These are phyloP conservation scores for Stephanodiscus minutulus DNA, from an alignment of 108 stramenopile species.

Conservation along the genomic window DNA sequence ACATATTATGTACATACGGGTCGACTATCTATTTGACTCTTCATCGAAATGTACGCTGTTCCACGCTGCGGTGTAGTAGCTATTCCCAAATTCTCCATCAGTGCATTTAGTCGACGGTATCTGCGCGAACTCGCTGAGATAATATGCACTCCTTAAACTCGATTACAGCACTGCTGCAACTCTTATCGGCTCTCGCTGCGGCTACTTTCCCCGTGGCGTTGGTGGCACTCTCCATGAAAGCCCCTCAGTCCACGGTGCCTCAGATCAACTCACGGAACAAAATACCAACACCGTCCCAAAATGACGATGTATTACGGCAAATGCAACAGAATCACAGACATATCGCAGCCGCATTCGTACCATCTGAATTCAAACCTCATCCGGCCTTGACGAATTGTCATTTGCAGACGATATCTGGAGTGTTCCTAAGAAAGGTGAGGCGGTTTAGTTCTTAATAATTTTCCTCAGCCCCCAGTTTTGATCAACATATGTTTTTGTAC, in stretches of 20 bases:
- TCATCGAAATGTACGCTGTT: no score
- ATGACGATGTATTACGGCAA: background rate
- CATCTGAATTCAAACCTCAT: constrained; percentile 45
- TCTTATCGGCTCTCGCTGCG: background rate
- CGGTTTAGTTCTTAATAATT: no score
- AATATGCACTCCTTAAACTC: background rate
- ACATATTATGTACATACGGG: no score
- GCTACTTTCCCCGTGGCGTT: background rate
- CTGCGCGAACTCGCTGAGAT: background rate
- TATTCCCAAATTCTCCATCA: no score
- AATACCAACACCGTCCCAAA: background rate
- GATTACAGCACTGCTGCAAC: background rate
- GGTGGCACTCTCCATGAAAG: background rate
- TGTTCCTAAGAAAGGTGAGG: constrained; percentile 42
- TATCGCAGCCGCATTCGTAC: constrained; percentile 48
- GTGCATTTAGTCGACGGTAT: no score
- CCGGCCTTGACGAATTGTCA: constrained; percentile 58
- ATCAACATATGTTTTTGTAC: no score
- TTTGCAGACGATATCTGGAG: constrained; percentile 67
- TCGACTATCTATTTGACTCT: no score
- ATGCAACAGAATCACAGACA: constrained; percentile 29
- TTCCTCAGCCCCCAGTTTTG: no score
- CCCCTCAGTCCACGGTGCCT: background rate
- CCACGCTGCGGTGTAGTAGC: no score
- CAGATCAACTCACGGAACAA: background rate